phyloP scores from a whole-genome alignment of 2,329 filamentous ascomycete species.

The Paecilomyces dactylethromorphus region DNA sequence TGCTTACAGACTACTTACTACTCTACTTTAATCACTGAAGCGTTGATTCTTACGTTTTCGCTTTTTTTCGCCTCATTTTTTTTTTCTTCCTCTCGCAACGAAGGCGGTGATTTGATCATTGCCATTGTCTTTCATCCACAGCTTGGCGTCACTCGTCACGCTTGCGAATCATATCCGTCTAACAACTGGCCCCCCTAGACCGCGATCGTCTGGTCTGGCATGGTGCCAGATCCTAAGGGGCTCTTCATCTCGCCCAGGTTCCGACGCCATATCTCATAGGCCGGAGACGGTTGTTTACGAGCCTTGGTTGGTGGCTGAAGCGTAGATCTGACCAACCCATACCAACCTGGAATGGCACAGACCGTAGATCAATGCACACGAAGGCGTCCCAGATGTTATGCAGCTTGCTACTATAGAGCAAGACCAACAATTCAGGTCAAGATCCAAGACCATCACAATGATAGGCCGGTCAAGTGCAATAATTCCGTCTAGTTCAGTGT shows the following conservation, averaged over 20 bases:
- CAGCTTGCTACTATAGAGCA: neutral
- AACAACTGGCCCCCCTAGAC: neutral
- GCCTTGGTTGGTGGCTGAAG: neutral
- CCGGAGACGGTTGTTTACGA: neutral
- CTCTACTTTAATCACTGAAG: neutral
- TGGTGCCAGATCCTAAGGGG: neutral
- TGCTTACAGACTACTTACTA: neutral
- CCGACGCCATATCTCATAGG: no score
- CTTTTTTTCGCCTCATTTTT: neutral
- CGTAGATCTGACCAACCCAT: neutral
- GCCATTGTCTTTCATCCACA: neutral
- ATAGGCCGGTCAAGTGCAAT: neutral
- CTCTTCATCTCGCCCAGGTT: neutral
- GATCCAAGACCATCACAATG: neutral
- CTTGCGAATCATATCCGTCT: neutral
- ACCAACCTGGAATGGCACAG: neutral
- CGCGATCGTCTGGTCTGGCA: neutral
- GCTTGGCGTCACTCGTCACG: neutral
- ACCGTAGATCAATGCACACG: neutral
- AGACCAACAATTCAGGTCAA: neutral
- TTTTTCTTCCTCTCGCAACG: neutral
- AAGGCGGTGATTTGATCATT: neutral
- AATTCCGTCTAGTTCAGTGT: neutral
- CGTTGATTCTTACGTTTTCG: neutral
- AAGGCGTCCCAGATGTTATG: neutral